A percentile compares a stretch with the other conserved stretches of the same genome.
Conservation (phyloP, 257 asterid genomes). For the Nicotiana tabacum region DNA sequence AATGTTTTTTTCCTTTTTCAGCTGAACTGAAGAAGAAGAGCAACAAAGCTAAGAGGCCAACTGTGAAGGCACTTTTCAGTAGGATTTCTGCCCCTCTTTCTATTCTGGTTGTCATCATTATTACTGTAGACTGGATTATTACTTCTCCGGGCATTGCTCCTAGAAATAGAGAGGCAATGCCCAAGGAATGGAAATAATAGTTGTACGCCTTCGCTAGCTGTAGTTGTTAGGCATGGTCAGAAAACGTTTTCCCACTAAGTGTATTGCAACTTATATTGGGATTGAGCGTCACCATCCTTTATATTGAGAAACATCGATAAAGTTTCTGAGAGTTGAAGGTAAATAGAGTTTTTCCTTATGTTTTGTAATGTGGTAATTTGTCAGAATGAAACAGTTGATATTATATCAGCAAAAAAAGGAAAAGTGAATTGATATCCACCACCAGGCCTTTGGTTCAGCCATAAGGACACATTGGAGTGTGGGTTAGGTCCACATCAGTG, state of each 20-base stretch:
- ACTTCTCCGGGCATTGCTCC: not conserved
- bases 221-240: not conserved
- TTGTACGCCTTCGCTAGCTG: not conserved
- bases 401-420: too few relatives aligned
- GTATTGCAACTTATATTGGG: constrained; percentile 9
- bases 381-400: not conserved
- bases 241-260: not conserved
- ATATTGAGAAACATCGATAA: not conserved
- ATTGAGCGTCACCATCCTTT: not conserved
- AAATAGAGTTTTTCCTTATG: not conserved
- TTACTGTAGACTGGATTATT: not conserved
- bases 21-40: constrained; percentile 91
- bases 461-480: too few relatives aligned
- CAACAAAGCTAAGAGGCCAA: constrained; percentile 81
- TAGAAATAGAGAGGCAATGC: not conserved
- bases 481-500: too few relatives aligned
- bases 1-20: constrained; percentile 25
- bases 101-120: not conserved
- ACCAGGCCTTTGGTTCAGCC: too few relatives aligned
- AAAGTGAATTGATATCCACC: too few relatives aligned
- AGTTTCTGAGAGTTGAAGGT: not conserved
- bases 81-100: constrained; percentile 26
- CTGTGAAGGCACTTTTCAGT: constrained; percentile 93
- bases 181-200: not conserved
- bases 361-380: not conserved